These are phyloP conservation scores for Ambispora gerdemannii DNA, from an alignment of 192 early-diverging fungal genomes.

Conservation along the genomic window DNA sequence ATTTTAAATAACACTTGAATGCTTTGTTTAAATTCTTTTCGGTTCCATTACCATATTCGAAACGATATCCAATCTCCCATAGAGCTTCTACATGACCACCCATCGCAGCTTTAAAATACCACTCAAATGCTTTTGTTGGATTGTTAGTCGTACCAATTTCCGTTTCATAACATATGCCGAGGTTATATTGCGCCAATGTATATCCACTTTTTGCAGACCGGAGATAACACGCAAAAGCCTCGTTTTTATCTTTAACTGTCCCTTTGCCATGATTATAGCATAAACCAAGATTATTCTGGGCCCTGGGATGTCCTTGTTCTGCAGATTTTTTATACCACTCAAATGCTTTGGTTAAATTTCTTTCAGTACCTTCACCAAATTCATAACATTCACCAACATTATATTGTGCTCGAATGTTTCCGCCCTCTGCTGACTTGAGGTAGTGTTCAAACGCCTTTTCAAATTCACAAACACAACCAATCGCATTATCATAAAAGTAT, in stretches of 20 bases:
- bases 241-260: slow-evolving; percentile 34
- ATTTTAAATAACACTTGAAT: slow-evolving; percentile 56
- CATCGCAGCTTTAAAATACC: slow-evolving; percentile 38
- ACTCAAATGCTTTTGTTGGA: slow-evolving; percentile 36
- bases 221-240: slow-evolving; percentile 37
- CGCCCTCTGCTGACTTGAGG: no score
- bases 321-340: no score
- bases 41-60: slow-evolving; percentile 37
- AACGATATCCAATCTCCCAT: slow-evolving; percentile 35
- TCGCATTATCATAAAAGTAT: no score
- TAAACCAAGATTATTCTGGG: no score
- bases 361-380: no score
- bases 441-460: no score
- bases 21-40: slow-evolving; percentile 43
- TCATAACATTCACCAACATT: no score
- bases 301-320: no score
- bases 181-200: slow-evolving; percentile 28
- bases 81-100: slow-evolving; percentile 33
- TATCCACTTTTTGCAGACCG: slow-evolving; percentile 38
- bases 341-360: no score
- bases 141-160: slow-evolving; percentile 38
- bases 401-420: no score
- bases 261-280: no score
- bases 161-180: slow-evolving; percentile 40
- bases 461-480: no score